Percentiles rank a stretch among this genome's conserved stretches.
These are phyloP conservation scores for Oemleria cerasiformis DNA, from an alignment of 306 rosid species.

Conservation along the genomic window DNA sequence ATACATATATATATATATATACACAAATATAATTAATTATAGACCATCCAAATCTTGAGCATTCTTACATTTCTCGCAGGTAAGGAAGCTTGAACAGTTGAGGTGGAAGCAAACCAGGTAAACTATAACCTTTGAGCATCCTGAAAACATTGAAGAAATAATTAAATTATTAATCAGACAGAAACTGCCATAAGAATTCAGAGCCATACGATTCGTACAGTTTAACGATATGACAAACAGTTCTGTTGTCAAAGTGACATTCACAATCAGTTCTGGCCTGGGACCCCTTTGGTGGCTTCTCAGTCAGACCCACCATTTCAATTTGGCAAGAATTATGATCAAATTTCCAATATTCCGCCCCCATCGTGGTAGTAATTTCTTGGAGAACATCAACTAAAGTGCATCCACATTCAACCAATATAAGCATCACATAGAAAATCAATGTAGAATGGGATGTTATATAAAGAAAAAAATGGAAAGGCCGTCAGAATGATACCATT, in stretches of 20 bases:
- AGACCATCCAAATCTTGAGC: background rate
- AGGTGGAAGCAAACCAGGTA: conserved; percentile 33
- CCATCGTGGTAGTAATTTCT: conserved; percentile 12
- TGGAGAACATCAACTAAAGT: conserved; percentile 13
- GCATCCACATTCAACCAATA: background rate
- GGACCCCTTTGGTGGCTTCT: conserved; percentile 5
- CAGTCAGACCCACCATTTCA: conserved; percentile 5
- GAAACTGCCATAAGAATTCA: background rate
- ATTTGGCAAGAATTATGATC: background rate
- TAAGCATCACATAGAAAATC: background rate
- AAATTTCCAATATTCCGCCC: conserved; percentile 12
- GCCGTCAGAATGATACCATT: no score
- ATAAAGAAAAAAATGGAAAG: background rate
- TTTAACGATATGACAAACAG: conserved; percentile 13
- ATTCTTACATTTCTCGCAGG: conserved; percentile 25
- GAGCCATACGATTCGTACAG: background rate
- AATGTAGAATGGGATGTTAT: background rate
- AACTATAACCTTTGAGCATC: conserved; percentile 14
- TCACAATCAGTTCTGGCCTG: background rate
- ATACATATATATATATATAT: background rate
- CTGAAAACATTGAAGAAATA: conserved; percentile 11
- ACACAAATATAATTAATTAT: background rate
- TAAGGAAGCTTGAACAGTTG: conserved; percentile 28
- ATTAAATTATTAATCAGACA: background rate
- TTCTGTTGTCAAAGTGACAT: conserved; percentile 6